These are phyloP conservation scores for Suhomyces maxii DNA, from an alignment of 1,139 yeast species.

Conservation along the genomic window DNA sequence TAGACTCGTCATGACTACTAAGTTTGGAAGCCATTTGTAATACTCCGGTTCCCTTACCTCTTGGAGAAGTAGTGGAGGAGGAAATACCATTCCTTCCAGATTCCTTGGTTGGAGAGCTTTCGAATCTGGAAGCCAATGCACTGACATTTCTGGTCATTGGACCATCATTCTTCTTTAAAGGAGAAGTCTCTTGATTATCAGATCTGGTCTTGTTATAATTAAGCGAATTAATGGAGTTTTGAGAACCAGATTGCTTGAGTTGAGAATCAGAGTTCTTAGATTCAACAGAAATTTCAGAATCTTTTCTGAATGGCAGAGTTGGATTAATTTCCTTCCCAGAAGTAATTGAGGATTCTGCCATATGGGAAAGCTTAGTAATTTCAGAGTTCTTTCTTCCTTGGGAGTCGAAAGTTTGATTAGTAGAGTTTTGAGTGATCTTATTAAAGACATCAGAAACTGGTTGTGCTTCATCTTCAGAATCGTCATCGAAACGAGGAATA, in stretches of 20 bases:
- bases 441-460: too few species aligned
- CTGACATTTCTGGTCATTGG: constrained; percentile 16
- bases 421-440: neutral
- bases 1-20: constrained; percentile 11
- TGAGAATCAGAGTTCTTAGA: neutral
- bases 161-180: constrained; percentile 7
- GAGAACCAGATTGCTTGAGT: neutral
- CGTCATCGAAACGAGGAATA: neutral
- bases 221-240: neutral
- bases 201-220: neutral
- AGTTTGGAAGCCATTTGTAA: constrained; percentile 16
- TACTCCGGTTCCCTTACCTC: constrained; percentile 13
- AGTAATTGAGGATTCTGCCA: too few species aligned
- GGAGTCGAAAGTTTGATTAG: neutral
- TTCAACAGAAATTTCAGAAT: too few species aligned
- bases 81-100: constrained; percentile 1
- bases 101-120: constrained; percentile 8
- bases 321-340: too few species aligned
- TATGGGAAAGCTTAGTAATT: neutral
- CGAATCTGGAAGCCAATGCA: constrained; percentile 21
- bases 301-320: too few species aligned
- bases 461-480: neutral
- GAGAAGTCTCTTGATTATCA: constrained; percentile 2
- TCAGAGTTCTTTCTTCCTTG: neutral
- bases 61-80: constrained; percentile 13